A percentile compares a stretch with the other conserved stretches of the same genome.
Evolutionary conservation across 768 basidiomycete species (phyloP).

Genomic region (Lepiota venenata): DNA sequence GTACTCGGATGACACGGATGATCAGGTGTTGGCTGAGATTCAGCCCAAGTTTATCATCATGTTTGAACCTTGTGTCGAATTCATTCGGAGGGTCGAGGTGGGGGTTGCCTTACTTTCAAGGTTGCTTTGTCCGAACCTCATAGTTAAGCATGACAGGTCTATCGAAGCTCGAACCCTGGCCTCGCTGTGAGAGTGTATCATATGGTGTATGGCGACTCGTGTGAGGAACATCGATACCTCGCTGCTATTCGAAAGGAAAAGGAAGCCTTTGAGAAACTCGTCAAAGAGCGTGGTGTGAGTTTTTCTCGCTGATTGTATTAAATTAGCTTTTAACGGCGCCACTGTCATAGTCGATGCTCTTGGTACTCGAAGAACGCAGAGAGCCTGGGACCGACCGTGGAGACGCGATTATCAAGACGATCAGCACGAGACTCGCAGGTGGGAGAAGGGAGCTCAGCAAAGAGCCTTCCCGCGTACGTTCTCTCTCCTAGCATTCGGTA

Average conservation of each 20-base stretch:
- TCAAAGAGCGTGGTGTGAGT: constrained; percentile 88
- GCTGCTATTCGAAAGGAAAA: constrained; percentile 88
- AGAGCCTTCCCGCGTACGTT: constrained; percentile 60
- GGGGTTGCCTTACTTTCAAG: constrained; percentile 14
- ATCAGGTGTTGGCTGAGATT: constrained; percentile 81
- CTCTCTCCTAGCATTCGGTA: not conserved
- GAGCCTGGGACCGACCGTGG: constrained; percentile 30
- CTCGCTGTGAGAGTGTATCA: constrained; percentile 89
- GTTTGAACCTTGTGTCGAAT: constrained; percentile 94
- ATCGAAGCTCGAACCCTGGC: constrained; percentile 80
- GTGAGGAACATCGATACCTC: constrained; percentile 95
- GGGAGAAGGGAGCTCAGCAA: constrained; percentile 66
- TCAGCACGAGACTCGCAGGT: constrained; percentile 84
- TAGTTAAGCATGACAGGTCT: constrained; percentile 52
- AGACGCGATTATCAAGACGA: constrained; percentile 72
- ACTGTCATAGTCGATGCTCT: constrained; percentile 71
- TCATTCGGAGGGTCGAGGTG: constrained; percentile 89
- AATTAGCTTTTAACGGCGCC: not conserved
- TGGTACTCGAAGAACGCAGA: constrained; percentile 72
- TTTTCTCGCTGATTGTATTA: not conserved
- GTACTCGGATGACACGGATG: constrained; percentile 92
- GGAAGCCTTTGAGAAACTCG: constrained; percentile 88
- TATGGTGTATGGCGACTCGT: constrained; percentile 90
- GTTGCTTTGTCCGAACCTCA: not conserved
- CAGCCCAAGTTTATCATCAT: constrained; percentile 91